A percentile compares a stretch with the other conserved stretches of the same genome.
These are phyloP conservation scores for Panus rudis DNA, from an alignment of 768 basidiomycete genomes.

Conservation along the genomic window DNA sequence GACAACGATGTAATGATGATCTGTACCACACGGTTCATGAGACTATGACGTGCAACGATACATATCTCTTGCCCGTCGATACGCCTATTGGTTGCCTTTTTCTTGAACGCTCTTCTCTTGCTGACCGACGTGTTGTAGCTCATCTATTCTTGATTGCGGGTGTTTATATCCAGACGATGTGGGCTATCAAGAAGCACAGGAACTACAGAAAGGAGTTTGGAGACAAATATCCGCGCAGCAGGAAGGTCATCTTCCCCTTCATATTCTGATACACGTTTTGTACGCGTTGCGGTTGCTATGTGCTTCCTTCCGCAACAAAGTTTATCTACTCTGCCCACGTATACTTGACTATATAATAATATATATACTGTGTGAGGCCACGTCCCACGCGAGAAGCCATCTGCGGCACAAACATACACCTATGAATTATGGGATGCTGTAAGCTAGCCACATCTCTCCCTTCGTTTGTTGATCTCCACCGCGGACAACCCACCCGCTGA, in stretches of 20 bases:
- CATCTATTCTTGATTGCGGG: constrained; percentile 59
- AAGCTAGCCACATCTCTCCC: constrained; percentile 71
- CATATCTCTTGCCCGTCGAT: too few species aligned
- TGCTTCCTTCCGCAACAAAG: background rate
- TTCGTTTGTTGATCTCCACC: constrained; percentile 36
- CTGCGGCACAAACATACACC: background rate
- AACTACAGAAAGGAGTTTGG: constrained; percentile 94
- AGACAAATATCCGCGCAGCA: constrained; percentile 63
- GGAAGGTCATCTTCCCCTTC: constrained; percentile 80
- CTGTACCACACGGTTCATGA: too few species aligned
- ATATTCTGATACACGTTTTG: constrained; percentile 33
- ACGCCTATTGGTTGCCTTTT: too few species aligned
- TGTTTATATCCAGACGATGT: constrained; percentile 64
- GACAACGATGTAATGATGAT: too few species aligned
- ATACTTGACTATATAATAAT: constrained; percentile 1
- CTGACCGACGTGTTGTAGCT: constrained; percentile 30
- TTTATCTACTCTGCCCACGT: background rate
- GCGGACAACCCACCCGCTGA: constrained; percentile 52
- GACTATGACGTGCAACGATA: too few species aligned
- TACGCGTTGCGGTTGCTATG: background rate
- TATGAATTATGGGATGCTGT: constrained; percentile 59
- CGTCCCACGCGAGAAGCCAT: too few species aligned
- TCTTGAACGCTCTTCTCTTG: background rate
- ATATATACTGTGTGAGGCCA: too few species aligned
- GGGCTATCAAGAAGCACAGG: constrained; percentile 89